Conservation (phyloP, 1,139 yeast genomes). For the Yamadazyma dushanensis region DNA sequence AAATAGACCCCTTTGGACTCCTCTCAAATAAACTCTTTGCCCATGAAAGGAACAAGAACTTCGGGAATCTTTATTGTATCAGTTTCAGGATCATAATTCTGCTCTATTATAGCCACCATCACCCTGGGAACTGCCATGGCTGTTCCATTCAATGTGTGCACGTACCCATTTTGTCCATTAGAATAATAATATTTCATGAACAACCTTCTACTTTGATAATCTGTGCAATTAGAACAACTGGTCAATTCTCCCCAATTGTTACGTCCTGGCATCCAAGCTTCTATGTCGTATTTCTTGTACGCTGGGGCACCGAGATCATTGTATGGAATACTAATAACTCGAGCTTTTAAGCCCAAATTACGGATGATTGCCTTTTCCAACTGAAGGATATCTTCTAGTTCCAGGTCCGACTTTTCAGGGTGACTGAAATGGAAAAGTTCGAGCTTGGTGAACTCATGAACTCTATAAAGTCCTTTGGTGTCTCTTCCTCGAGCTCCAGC, state of each 20-base stretch:
- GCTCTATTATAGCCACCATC: constrained; percentile 84
- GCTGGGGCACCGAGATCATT: constrained; percentile 96
- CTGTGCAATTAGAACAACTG: constrained; percentile 89
- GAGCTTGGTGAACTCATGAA: constrained; percentile 97
- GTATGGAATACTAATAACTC: constrained; percentile 85
- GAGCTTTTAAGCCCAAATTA: constrained; percentile 75
- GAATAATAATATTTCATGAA: constrained; percentile 55
- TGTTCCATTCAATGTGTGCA: constrained; percentile 90
- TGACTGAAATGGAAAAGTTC: constrained; percentile 83
- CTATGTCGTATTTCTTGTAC: constrained; percentile 85
- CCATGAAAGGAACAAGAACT: constrained; percentile 69
- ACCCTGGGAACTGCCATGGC: constrained; percentile 95
- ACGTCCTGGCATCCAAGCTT: constrained; percentile 99
- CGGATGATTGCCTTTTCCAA: constrained; percentile 66
- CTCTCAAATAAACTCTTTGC: constrained; percentile 45
- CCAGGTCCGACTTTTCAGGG: constrained; percentile 42
- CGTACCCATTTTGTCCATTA: constrained; percentile 47
- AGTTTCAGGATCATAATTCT: constrained; percentile 62
- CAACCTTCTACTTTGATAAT: constrained; percentile 84
- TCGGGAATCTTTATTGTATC: constrained; percentile 65
- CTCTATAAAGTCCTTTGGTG: constrained; percentile 89
- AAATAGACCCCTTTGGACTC: no score
- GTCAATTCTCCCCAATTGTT: constrained; percentile 92
- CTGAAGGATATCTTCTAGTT: constrained; percentile 59
- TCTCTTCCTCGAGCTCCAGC: constrained; percentile 97